Base-by-base conservation (phyloP, 2,329 filamentous ascomycete genomes). In the Talaromyces sp. region DNA sequence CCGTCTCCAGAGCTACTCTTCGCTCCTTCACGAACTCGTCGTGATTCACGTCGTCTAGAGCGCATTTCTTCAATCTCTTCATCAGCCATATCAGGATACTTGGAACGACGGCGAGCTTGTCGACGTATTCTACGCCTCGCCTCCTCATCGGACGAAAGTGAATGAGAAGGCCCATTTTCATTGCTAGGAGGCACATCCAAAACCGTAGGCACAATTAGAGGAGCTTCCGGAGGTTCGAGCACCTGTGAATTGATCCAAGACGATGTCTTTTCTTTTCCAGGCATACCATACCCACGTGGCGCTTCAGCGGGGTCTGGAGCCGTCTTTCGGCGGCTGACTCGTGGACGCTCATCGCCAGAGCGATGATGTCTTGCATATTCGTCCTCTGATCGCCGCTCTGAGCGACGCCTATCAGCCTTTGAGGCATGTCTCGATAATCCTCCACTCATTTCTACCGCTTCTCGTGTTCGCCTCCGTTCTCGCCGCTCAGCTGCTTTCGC, bases 201-300 rank as follows among this genome's bases (percentile, higher is more conserved):
- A 21, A 80, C 73, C 8, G 78, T 79, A 3, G 71, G 71, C 9
- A 77, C 72, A 15, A 79, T 68, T 28, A 73, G 76, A 2, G 78
- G 78, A 8, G 75, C 71, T 54, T 79, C 77, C 0, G 78, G 77
- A 15, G 77, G 78, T 19, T 80, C 77, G 25, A 72, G 73, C 8
- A 72, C 69, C 63, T 79, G 77, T 2, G 75, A 77, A 60, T 80
- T 70, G 7, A 80, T 72, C 78, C 78, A 80, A 6, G 75, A 78
- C 7, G 77, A 77, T 35, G 76, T 80, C 65, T 80, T 79, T 55
- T 80, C 75, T 63, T 74, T 75, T 21, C 69, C 73, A 19, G 72
- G 71, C 33, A 66, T 63, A 62, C 69, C 70, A 60, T 71, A 66
- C 17, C 37, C 40, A 33, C 70, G 69, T 1, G 64, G 64, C 41